Conservation (phyloP, 345 rosid genomes). For the Rhizophora apiculata region DNA sequence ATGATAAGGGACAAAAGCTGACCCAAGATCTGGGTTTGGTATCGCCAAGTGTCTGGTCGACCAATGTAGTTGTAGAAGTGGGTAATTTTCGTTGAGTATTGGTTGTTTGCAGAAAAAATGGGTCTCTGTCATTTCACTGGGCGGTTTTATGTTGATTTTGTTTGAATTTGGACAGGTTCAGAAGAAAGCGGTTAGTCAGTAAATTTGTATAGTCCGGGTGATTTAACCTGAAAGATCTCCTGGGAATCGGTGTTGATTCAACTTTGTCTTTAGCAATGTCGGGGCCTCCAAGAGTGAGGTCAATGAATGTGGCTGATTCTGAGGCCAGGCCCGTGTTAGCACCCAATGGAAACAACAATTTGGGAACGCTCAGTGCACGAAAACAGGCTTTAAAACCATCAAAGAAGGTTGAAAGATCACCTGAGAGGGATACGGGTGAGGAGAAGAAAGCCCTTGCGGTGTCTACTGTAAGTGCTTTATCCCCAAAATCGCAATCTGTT, state of each 20-base stretch:
- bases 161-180: slow-evolving; percentile 16
- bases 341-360: slow-evolving; percentile 62
- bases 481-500: slow-evolving; percentile 46
- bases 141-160: slow-evolving; percentile 14
- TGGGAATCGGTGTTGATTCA: slow-evolving; percentile 13
- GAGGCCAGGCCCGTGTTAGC: slow-evolving; percentile 70
- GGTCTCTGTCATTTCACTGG: slow-evolving; percentile 22
- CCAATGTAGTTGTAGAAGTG: slow-evolving; percentile 21
- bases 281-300: slow-evolving; percentile 59
- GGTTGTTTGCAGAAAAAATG: slow-evolving; percentile 10
- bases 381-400: slow-evolving; percentile 61
- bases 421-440: slow-evolving; percentile 27
- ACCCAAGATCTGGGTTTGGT: slow-evolving; percentile 31
- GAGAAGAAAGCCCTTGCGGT: slow-evolving; percentile 39
- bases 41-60: slow-evolving; percentile 8
- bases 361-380: slow-evolving; percentile 41
- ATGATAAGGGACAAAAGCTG: slow-evolving; percentile 13
- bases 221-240: slow-evolving; percentile 23
- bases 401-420: slow-evolving; percentile 53
- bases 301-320: slow-evolving; percentile 70
- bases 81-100: not conserved
- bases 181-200: slow-evolving; percentile 16
- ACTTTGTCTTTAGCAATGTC: slow-evolving; percentile 44
- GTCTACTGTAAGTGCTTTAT: slow-evolving; percentile 34
- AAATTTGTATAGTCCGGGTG: not conserved